Evolutionary conservation across 2,329 filamentous ascomycete genomes (phyloP).

Genomic region (Hypomyces perniciosus): DNA sequence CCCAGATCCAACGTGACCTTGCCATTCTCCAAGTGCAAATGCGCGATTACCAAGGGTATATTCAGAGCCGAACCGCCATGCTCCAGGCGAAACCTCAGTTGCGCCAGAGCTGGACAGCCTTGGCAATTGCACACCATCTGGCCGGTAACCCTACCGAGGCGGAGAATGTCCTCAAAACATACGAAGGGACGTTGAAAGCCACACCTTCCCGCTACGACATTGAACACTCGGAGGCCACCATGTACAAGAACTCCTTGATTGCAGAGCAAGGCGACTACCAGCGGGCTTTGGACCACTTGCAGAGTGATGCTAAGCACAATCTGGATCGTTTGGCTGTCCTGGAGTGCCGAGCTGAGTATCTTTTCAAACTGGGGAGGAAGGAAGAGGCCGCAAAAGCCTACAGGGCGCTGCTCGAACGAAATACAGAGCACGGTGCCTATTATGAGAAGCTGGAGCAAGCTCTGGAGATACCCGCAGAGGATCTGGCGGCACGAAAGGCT

Average conservation of each 20-base stretch:
- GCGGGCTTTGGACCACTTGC: constrained; percentile 79
- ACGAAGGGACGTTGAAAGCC: constrained; percentile 86
- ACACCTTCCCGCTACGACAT: constrained; percentile 71
- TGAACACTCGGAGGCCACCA: constrained; percentile 86
- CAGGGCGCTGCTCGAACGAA: constrained; percentile 73
- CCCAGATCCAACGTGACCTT: constrained; percentile 89
- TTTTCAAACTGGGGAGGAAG: constrained; percentile 68
- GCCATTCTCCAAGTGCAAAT: constrained; percentile 93
- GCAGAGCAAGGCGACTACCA: constrained; percentile 80
- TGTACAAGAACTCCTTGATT: constrained; percentile 96
- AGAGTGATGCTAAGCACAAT: constrained; percentile 68
- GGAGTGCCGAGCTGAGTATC: constrained; percentile 80
- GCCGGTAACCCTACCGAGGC: constrained; percentile 79
- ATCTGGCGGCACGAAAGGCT: constrained; percentile 59
- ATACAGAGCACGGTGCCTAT: constrained; percentile 80
- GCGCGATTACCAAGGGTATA: constrained; percentile 89
- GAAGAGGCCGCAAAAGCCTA: constrained; percentile 80
- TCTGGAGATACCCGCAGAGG: constrained; percentile 53
- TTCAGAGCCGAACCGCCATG: constrained; percentile 84
- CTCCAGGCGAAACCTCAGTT: constrained; percentile 74
- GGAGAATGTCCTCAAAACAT: constrained; percentile 84
- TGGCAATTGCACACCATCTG: constrained; percentile 89
- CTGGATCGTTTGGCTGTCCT: constrained; percentile 79
- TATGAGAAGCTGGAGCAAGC: constrained; percentile 71
- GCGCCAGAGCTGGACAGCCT: constrained; percentile 94